Evolutionary conservation across 306 rosid species (phyloP).

Genomic region (Lithocarpus polystachyus): DNA sequence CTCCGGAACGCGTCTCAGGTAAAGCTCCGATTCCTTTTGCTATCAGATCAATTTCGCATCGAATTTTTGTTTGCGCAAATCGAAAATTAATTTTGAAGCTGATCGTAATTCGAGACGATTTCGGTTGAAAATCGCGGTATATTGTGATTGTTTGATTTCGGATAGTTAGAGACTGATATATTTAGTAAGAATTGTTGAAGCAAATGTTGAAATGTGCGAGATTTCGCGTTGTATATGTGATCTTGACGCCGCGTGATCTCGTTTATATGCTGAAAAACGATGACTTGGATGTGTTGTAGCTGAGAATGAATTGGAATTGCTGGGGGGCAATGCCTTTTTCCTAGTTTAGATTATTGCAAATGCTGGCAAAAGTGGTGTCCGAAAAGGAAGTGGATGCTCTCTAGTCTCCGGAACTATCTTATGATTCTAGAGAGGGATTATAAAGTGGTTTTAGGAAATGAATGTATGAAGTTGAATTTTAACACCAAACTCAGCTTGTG

Average conservation of each 20-base stretch:
- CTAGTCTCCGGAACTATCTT: background rate
- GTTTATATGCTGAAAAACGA: background rate
- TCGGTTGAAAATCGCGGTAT: background rate
- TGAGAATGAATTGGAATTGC: background rate
- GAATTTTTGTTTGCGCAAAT: too few species aligned
- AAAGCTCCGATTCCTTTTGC: constrained; percentile 29
- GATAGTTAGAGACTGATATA: constrained; percentile 6
- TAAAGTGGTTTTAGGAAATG: background rate
- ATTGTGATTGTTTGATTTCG: constrained; percentile 7
- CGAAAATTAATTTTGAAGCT: too few species aligned
- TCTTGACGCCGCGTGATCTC: background rate
- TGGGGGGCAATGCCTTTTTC: background rate
- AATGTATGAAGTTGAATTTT: background rate
- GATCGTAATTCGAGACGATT: background rate
- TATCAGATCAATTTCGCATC: constrained; percentile 28
- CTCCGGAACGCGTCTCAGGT: constrained; percentile 98
- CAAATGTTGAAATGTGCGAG: constrained; percentile 6
- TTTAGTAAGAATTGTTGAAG: constrained; percentile 9
- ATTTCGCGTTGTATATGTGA: background rate
- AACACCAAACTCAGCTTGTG: background rate
- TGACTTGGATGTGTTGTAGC: background rate
- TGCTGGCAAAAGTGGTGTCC: background rate
- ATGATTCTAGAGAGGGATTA: background rate
- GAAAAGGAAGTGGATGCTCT: background rate
- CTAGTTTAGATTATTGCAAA: background rate